These are phyloP conservation scores for Fusarium sororula DNA, from an alignment of 2,329 filamentous ascomycete species.

Conservation along the genomic window DNA sequence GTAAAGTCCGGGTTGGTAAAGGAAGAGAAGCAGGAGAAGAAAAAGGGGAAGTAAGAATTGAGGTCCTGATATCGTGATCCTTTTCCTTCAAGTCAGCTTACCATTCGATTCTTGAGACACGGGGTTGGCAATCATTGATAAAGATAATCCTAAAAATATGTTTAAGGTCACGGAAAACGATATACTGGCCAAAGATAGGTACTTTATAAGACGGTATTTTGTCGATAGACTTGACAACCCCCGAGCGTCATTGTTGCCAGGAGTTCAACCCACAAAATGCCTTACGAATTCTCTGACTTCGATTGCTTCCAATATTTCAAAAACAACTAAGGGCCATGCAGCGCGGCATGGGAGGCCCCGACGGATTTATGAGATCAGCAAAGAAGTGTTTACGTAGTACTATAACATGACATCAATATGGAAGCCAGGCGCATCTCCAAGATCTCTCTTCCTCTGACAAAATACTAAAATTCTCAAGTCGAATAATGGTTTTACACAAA, in stretches of 20 bases:
- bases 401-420: slow-evolving; percentile 39
- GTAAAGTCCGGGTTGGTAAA: slow-evolving; percentile 77
- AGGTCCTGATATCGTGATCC: slow-evolving; percentile 3
- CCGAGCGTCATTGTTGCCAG: neutral
- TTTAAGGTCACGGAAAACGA: neutral
- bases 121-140: neutral
- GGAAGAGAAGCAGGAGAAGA: slow-evolving; percentile 50
- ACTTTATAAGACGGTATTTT: neutral
- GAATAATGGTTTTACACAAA: neutral
- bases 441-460: slow-evolving; percentile 25
- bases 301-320: neutral
- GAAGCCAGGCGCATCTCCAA: slow-evolving; percentile 14
- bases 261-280: neutral
- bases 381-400: slow-evolving; percentile 18
- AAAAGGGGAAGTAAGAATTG: slow-evolving; percentile 46
- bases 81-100: neutral
- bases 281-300: neutral
- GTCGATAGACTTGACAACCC: neutral
- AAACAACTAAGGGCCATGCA: neutral
- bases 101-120: neutral
- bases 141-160: neutral
- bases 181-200: neutral
- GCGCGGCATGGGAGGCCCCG: neutral
- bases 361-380: slow-evolving; percentile 7
- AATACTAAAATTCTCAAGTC: slow-evolving; percentile 1